Percentiles rank a stretch among this genome's conserved stretches.
These are phyloP conservation scores for Vicia faba DNA, from an alignment of 306 rosid species.

Conservation along the genomic window DNA sequence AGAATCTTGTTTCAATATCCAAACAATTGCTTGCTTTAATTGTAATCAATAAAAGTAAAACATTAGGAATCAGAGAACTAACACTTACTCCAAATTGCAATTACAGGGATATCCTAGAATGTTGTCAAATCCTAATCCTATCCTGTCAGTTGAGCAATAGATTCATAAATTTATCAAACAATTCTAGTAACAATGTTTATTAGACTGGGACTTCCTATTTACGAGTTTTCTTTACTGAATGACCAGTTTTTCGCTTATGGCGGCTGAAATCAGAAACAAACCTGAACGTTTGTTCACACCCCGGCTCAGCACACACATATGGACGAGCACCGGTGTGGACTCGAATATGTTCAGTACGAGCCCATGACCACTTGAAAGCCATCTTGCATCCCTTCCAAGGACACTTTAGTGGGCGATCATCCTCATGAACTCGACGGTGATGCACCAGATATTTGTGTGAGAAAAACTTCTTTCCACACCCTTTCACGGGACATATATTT, in stretches of 20 bases:
- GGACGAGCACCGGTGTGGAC: conserved; percentile 98
- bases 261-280: conserved; percentile 98
- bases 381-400: conserved; percentile 99
- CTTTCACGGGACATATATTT: conserved; percentile 89
- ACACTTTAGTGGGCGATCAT: conserved; percentile 92
- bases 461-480: conserved; percentile 96
- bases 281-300: conserved; percentile 92
- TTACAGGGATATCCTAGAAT: conserved; percentile 69
- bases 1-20: conserved; percentile 53
- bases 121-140: conserved; percentile 51
- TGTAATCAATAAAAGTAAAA: conserved; percentile 53
- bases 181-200: conserved; percentile 53
- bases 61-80: conserved; percentile 44
- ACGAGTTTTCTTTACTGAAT: conserved; percentile 71
- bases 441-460: conserved; percentile 98
- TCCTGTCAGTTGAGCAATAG: conserved; percentile 60
- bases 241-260: conserved; percentile 98
- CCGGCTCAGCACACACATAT: conserved; percentile 85
- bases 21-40: conserved; percentile 69
- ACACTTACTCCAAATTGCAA: conserved; percentile 60
- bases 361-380: conserved; percentile 99
- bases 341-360: conserved; percentile 95
- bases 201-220: conserved; percentile 35
- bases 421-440: conserved; percentile 91
- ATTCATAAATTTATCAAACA: conserved; percentile 45